Evolutionary conservation across 1,284 basidiomycete genomes (phyloP).

Genomic region (Phylloporus gajari): DNA sequence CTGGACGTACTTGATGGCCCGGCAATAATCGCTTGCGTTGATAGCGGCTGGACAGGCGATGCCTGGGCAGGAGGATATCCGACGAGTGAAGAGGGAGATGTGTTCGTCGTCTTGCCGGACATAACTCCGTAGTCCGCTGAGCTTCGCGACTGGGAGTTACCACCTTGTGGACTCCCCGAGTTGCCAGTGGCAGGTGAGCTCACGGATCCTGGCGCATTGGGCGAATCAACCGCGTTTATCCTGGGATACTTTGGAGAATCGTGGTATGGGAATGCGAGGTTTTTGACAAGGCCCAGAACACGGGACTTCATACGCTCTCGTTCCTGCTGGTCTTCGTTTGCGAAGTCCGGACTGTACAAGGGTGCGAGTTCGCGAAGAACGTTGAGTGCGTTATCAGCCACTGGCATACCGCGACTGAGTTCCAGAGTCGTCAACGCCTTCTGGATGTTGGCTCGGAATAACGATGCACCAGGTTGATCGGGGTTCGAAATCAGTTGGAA

Average conservation of each 20-base stretch:
- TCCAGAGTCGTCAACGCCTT: constrained; percentile 74
- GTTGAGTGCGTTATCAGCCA: constrained; percentile 77
- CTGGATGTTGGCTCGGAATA: constrained; percentile 77
- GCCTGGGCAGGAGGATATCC: constrained; percentile 37
- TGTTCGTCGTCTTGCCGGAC: constrained; percentile 25
- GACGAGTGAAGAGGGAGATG: constrained; percentile 41
- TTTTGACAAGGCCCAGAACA: constrained; percentile 72
- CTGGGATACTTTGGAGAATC: constrained; percentile 67
- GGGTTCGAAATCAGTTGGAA: constrained; percentile 83
- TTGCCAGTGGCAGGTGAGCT: constrained; percentile 51
- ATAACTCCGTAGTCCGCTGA: constrained; percentile 39
- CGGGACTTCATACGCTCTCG: constrained; percentile 68
- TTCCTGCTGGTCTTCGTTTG: constrained; percentile 54
- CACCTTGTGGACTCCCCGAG: constrained; percentile 44
- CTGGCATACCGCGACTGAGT: constrained; percentile 65
- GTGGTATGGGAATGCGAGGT: constrained; percentile 82
- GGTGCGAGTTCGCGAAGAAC: constrained; percentile 76
- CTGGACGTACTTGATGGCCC: constrained; percentile 37
- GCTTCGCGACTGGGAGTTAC: constrained; percentile 33
- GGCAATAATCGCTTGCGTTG: constrained; percentile 28
- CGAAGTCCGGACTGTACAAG: constrained; percentile 72
- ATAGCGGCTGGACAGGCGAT: constrained; percentile 36
- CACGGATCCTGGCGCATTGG: constrained; percentile 45
- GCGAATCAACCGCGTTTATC: constrained; percentile 57
- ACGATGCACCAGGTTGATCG: constrained; percentile 75